Evolutionary conservation across 139 green algal species (phyloP).

Genomic region (Eudorina sp.): DNA sequence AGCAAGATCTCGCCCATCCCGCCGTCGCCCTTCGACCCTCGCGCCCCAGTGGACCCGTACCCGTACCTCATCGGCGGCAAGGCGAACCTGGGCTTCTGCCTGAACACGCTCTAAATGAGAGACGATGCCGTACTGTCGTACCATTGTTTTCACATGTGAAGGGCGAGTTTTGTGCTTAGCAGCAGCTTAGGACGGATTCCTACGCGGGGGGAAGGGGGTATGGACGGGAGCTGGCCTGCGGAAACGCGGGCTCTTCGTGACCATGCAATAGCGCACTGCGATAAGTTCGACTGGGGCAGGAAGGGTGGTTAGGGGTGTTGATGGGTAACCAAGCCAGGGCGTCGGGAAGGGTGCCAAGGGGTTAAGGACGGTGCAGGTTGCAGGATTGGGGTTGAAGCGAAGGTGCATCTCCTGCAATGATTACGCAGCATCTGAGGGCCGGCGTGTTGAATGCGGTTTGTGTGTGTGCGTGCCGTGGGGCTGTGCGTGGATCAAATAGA

Average conservation of each 20-base stretch:
- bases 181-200: not conserved
- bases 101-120: constrained; percentile 2
- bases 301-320: too few species aligned
- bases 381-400: too few species aligned
- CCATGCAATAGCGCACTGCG: not conserved
- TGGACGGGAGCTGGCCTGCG: not conserved
- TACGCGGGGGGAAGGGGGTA: not conserved
- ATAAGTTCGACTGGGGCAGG: too few species aligned
- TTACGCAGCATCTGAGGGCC: too few species aligned
- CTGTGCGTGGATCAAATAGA: too few species aligned
- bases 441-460: too few species aligned
- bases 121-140: not conserved
- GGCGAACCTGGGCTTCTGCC: not conserved
- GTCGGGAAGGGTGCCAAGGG: too few species aligned
- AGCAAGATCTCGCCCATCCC: not conserved
- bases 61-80: not conserved
- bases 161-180: not conserved
- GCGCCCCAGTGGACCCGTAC: not conserved
- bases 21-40: constrained; percentile 28
- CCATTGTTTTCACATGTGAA: not conserved
- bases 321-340: too few species aligned
- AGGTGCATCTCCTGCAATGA: too few species aligned
- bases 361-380: too few species aligned
- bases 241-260: not conserved
- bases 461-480: too few species aligned